Evolutionary conservation across 768 basidiomycete species (phyloP).

Genomic region (Psilocybe cyanescens): DNA sequence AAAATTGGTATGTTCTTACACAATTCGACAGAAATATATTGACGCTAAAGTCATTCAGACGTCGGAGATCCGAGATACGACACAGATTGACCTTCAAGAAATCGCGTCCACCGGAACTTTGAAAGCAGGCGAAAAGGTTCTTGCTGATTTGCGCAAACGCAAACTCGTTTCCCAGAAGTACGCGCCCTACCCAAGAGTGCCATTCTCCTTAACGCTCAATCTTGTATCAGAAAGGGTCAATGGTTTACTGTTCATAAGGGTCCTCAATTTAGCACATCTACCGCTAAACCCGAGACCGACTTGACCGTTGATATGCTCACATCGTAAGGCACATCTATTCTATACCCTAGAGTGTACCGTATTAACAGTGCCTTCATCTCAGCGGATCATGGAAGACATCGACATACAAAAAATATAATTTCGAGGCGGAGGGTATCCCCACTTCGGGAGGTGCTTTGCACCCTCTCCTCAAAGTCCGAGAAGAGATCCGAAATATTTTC

Average conservation of each 20-base stretch:
- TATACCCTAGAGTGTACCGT: not conserved
- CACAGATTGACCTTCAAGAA: slow-evolving; percentile 74
- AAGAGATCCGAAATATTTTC: slow-evolving; percentile 97
- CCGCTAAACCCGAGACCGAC: slow-evolving; percentile 94
- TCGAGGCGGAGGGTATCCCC: slow-evolving; percentile 92
- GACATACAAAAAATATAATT: slow-evolving; percentile 97
- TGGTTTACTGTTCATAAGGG: slow-evolving; percentile 94
- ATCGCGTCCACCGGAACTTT: slow-evolving; percentile 76
- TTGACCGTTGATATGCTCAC: slow-evolving; percentile 93
- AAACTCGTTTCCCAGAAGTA: slow-evolving; percentile 88
- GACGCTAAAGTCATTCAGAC: slow-evolving; percentile 44
- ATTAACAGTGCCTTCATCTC: slow-evolving; percentile 11
- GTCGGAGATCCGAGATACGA: slow-evolving; percentile 69
- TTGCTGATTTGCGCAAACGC: slow-evolving; percentile 89
- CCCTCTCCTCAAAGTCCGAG: slow-evolving; percentile 95
- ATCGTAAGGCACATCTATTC: slow-evolving; percentile 58
- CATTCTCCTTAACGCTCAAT: not conserved
- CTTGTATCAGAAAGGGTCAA: slow-evolving; percentile 77
- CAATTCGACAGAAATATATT: slow-evolving; percentile 7
- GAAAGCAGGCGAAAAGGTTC: slow-evolving; percentile 74
- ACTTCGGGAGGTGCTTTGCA: slow-evolving; percentile 92
- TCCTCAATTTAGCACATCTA: slow-evolving; percentile 84
- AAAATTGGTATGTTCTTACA: slow-evolving; percentile 67
- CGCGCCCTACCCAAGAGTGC: not conserved
- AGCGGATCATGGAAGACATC: slow-evolving; percentile 96